Evolutionary conservation across 129 eudicot genomes (phyloP).

Genomic region (Lactuca saligna): DNA sequence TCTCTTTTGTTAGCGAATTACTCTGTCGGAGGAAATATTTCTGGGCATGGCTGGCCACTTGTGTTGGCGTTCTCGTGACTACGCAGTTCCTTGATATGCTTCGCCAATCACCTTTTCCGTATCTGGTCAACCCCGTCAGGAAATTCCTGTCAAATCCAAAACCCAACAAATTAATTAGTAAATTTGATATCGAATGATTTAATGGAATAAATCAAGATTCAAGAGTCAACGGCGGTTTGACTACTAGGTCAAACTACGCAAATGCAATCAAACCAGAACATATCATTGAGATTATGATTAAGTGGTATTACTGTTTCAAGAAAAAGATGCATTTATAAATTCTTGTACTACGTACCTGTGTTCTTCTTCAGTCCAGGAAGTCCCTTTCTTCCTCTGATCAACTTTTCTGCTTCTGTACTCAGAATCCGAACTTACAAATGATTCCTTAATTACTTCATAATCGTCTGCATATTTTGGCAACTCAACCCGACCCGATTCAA

Average conservation of each 20-base stretch:
- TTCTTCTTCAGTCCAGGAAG: constrained; percentile 77
- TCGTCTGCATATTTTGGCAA: constrained; percentile 46
- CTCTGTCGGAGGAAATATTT: constrained; percentile 6
- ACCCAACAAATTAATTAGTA: not conserved
- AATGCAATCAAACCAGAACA: not conserved
- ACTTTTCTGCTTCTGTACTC: constrained; percentile 24
- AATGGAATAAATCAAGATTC: not conserved
- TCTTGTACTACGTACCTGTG: constrained; percentile 47
- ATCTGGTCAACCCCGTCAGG: not conserved
- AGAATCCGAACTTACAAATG: constrained; percentile 26
- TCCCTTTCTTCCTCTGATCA: constrained; percentile 58
- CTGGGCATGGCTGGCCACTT: not conserved
- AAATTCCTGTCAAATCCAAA: not conserved
- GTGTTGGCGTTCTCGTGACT: not conserved
- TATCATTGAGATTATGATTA: too few relatives aligned
- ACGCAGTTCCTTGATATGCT: not conserved
- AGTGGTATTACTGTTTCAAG: too few relatives aligned
- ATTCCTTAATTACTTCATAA: not conserved
- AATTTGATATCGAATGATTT: too few relatives aligned
- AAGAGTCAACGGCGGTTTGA: not conserved
- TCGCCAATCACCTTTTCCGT: constrained; percentile 10
- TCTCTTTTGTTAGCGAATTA: not conserved
- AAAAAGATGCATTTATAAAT: too few relatives aligned
- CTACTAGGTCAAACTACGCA: not conserved
- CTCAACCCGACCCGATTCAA: constrained; percentile 62